These are phyloP conservation scores for Capsicum chinense DNA, from an alignment of 257 asterid genomes.

Conservation along the genomic window DNA sequence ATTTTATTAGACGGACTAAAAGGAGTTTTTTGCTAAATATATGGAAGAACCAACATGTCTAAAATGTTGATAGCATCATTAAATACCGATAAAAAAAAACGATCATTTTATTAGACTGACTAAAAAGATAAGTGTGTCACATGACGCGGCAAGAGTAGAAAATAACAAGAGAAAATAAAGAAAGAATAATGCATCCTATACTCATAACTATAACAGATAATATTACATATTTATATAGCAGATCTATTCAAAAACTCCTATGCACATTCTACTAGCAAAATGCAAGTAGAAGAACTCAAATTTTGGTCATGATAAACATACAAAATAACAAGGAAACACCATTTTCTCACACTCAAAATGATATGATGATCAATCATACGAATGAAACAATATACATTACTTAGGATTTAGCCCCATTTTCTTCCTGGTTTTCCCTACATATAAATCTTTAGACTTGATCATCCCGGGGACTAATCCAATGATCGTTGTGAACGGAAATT, in stretches of 20 bases:
- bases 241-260: background rate
- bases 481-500: slow-evolving; percentile 63
- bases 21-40: too few species aligned
- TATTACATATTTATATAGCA: background rate
- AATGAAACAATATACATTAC: background rate
- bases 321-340: too few species aligned
- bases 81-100: too few species aligned
- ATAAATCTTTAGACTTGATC: slow-evolving; percentile 83
- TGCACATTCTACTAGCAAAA: slow-evolving; percentile 16
- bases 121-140: too few species aligned
- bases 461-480: slow-evolving; percentile 77
- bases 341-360: background rate
- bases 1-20: too few species aligned
- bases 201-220: background rate
- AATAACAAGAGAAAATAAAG: background rate
- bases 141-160: too few species aligned
- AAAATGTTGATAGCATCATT: too few species aligned
- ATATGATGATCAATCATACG: background rate
- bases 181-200: background rate
- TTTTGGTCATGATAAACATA: background rate
- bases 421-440: slow-evolving; percentile 77
- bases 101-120: too few species aligned
- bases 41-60: too few species aligned
- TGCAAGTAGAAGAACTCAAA: background rate
- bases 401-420: slow-evolving; percentile 60